These are phyloP conservation scores for Cudoniella acicularis DNA, from an alignment of 495 filamentous ascomycete species.

Conservation along the genomic window DNA sequence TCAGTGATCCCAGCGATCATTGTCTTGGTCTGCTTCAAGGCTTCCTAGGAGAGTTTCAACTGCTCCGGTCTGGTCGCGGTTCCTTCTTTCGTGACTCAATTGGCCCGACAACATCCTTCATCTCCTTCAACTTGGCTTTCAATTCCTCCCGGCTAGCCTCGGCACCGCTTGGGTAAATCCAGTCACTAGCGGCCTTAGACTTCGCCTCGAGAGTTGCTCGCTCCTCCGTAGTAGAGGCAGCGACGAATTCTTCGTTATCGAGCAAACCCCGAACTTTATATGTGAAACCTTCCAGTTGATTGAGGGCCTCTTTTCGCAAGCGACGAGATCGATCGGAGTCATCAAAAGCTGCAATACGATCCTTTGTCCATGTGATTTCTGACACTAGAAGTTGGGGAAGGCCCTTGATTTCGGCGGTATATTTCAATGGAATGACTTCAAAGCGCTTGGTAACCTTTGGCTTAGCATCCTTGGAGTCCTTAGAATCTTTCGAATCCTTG, in stretches of 20 bases:
- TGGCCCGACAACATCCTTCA: slow-evolving; percentile 67
- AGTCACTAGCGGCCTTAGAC: slow-evolving; percentile 68
- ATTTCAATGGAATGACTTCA: slow-evolving; percentile 65
- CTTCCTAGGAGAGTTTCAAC: slow-evolving; percentile 57
- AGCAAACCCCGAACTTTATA: slow-evolving; percentile 84
- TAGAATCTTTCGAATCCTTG: slow-evolving; percentile 71
- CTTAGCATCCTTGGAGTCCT: slow-evolving; percentile 32
- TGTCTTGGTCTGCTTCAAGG: slow-evolving; percentile 50
- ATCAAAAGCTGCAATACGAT: slow-evolving; percentile 75
- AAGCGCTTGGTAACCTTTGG: slow-evolving; percentile 59
- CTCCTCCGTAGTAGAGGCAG: slow-evolving; percentile 60
- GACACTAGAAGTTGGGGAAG: slow-evolving; percentile 50
- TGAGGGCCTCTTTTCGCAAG: slow-evolving; percentile 81
- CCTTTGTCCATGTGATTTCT: slow-evolving; percentile 62
- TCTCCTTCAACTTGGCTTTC: slow-evolving; percentile 63
- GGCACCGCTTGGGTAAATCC: slow-evolving; percentile 84
- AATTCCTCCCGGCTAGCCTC: slow-evolving; percentile 69
- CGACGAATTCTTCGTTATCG: slow-evolving; percentile 68
- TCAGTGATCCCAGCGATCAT: slow-evolving; percentile 49
- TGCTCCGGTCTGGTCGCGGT: slow-evolving; percentile 60
- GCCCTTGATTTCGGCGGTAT: slow-evolving; percentile 59
- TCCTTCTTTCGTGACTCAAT: slow-evolving; percentile 66
- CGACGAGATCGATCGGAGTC: slow-evolving; percentile 73
- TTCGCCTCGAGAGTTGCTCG: slow-evolving; percentile 59
- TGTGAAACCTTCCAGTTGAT: slow-evolving; percentile 89